Base-by-base conservation (phyloP, 805 yeast genomes). In the Hanseniaspora pseudoguilliermondii region DNA sequence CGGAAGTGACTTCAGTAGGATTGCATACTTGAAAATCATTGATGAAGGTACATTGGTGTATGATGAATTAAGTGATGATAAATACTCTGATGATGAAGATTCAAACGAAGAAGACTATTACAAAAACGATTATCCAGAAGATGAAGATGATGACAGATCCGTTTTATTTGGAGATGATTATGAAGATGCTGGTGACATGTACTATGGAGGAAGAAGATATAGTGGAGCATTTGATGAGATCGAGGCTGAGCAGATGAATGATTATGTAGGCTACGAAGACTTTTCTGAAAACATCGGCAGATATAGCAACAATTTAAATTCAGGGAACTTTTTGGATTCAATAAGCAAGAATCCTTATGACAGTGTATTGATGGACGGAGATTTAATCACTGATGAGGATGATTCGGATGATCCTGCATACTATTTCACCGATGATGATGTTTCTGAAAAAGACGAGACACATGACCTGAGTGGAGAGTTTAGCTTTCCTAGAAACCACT, bases 91-190 rank as follows among this genome's bases (percentile, higher is more conserved):
- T 60, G 88, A 86, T 62, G 91, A 85, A 59, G 95, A 86, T 64
- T 84, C 93, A 0, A 86, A 86, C 64, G 96, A 96, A 21, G 98
- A 91, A 70, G 88, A 86, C 55, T 90, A 82, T 64, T 91, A 91
- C 66, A 80, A 81, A 62, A 91, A 93, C 68, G 97, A 91, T 64
- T 91, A 91, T 64, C 97, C 97, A 0, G 95, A 88, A 47, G 96
- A 90, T 64, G 96, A 88, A 60, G 91, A 86, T 62, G 88, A 81
- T 10, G 81, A 71, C 50, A 60, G 72, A 55, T 66, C 74, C 0
- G 61, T 72, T 23, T 59, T 70, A 4, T 66, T 68, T 46, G 71
- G 71, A 11, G 43, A 49, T 27, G 50, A 49, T 23, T 43, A 41
- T n/a, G 69, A 67, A 25, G 71, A 67, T 18, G 74, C 64, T 4